A percentile compares a stretch with the other conserved stretches of the same genome.
Evolutionary conservation across 768 basidiomycete species (phyloP).

Genomic region (Sporobolomyces phaffii): DNA sequence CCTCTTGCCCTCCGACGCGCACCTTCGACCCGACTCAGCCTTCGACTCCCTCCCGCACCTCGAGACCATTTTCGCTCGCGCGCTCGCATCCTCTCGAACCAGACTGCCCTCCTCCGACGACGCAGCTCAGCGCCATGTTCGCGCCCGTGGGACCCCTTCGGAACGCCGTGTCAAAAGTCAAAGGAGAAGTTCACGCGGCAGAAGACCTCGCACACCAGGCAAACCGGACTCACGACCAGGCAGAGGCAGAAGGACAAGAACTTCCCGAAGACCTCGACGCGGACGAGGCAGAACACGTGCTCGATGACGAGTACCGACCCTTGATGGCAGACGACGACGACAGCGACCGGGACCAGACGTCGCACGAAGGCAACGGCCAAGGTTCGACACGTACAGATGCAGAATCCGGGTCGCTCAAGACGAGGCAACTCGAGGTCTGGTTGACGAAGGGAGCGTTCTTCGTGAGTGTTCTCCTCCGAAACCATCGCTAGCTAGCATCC

Average conservation of each 20-base stretch:
- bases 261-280: conserved; percentile 22
- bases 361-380: background rate
- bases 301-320: conserved; percentile 35
- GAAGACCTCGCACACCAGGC: conserved; percentile 2
- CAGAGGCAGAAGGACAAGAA: background rate
- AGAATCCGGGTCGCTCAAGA: conserved; percentile 5
- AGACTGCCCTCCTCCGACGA: background rate
- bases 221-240: background rate
- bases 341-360: background rate
- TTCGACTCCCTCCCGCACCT: too few relatives aligned
- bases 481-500: too few relatives aligned
- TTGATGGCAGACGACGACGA: conserved; percentile 24
- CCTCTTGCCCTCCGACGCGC: background rate
- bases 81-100: background rate
- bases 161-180: background rate
- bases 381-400: background rate
- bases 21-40: too few relatives aligned
- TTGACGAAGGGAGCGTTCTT: conserved; percentile 22
- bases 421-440: conserved; percentile 26
- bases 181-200: conserved; percentile 8
- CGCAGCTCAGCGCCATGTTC: background rate
- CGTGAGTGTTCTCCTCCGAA: conserved; percentile 2
- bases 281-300: conserved; percentile 11
- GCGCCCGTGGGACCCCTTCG: conserved; percentile 12
- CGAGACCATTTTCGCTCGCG: too few relatives aligned